Evolutionary conservation across 2,329 filamentous ascomycete species (phyloP), one percentile per base, ranked within the genome.

Genomic region (Neofusicoccum umdonicola): DNA sequence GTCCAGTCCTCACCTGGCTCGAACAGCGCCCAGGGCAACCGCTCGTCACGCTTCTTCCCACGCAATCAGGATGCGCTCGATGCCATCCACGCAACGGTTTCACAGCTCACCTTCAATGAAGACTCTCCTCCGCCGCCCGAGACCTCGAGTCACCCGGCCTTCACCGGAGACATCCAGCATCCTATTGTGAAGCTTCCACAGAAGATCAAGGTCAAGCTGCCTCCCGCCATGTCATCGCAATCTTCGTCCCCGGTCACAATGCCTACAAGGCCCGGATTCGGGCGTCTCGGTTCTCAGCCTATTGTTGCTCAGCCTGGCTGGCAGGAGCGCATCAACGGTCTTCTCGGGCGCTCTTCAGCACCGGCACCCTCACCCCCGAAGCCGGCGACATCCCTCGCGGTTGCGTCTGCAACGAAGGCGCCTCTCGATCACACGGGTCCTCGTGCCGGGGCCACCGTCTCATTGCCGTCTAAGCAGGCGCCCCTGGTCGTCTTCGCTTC

Each of bases 321-420:
- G 93, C 92, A 96, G 76, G 89, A 90, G 70, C 88, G 88, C 71
- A 93, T 97, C 75, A 93, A 96, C 76, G 88, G 85, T 51, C 84
- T 97, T 50, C 82, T 88, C 63, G 50, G 51, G 3, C 62, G 51
- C 35, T 27, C 48, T 34, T 35, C 62, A 27, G 45, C 52, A 2
- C 42, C 62, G n/a, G 13, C n/a, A 19, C 13, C 51, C 7, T 64
- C 62, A 13, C 62, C 62, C 2, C 62, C 62, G 8, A 64, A 64
- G 62, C 34, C 62, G 19, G 39, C 22, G 8, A 50, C 44, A 2
- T 48, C 51, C 3, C 51, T 64, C 11, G 51, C 51, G 3, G 52
- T 64, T 11, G 51, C 62, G 13, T 35, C 62, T 39, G 62, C 52
- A 19, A 65, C 42, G 45, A 65, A 65, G 34, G 63, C 52, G 19